Evolutionary conservation across 305 asterid species (phyloP), one percentile per base, ranked within the genome.

Genomic region (Solanum hybrid): DNA sequence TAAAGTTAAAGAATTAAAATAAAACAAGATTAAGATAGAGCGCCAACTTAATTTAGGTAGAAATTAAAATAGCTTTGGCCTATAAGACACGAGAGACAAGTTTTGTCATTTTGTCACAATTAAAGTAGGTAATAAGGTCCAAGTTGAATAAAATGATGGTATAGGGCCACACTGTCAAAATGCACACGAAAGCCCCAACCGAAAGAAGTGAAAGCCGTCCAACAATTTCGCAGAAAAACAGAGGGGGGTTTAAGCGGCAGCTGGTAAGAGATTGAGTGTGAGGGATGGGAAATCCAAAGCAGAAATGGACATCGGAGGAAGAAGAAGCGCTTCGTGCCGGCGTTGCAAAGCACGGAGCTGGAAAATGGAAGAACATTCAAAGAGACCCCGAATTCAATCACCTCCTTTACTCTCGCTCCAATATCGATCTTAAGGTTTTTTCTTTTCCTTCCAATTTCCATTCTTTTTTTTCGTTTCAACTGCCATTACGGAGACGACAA

Each of bases 241-340:
- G 45, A 73, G 73, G 24, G 29, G 82, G 89, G 84, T 40, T 34
- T 40, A 87, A 27, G 40, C 64, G 6, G 56, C 42, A 38, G 86
- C 34, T 29, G 86, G 51, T 51, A 56, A 40, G 37, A 88, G 81
- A 31, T 34, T n/a, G 78, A 24, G 88, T 5, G 29, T 17, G 27
- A 40, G 31, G 8, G 14, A 92, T 97, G 99, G 99, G 99, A 36
- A 96, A 97, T 92, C 99, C 98, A 14, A 97, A 97, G 95, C 98
- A 95, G 92, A 97, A 97, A 91, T 97, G 99, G 99, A 96, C 98
- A 5, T 88, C 96, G 0, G 99, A 96, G 45, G 99, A 97, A 90
- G 98, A 96, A 89, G 99, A 96, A 91, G 99, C 99, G 5, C 93
- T 97, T 80, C 95, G 97, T 38, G 98, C 96, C 75, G 99, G 99